Evolutionary conservation across 2,329 filamentous ascomycete species (phyloP), one percentile per base, ranked within the genome.

Genomic region (Thielaviopsis ethacetica): DNA sequence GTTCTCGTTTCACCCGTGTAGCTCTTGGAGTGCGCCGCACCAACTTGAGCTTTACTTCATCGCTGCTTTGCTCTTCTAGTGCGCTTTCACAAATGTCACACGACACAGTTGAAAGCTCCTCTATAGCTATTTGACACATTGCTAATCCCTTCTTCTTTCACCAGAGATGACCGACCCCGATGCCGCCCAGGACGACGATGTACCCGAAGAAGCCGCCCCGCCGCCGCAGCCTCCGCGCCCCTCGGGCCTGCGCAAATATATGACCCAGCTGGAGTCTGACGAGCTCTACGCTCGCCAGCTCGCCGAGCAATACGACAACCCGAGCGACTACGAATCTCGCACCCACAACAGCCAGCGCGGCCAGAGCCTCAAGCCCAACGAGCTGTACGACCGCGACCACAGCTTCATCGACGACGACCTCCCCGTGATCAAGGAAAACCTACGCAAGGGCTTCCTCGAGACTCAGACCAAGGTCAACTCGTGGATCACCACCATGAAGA

Each of bases 351-450:
- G 59, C 61, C 62, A 30, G 47, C 64, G 57, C 38, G 62, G 62
- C 47, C 76, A 75, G n/a, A 76, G 77, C 38, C 68, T 79, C 54
- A 76, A 76, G 63, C 76, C 77, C 57, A 78, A 80, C 65, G 77
- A 81, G 63, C 52, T 63, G 41, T 63, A 82, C 44, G 82, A 83
- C 15, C 81, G 80, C 54, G 89, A 95, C 66, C 86, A 86, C 67
- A 96, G 82, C 74, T 98, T 98, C 71, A 82, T 97, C 65, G 93
- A 98, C 66, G 93, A 98, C 66, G 93, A 98, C 65, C 80, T 98
- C 15, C 91, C 93, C 1, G 83, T 91, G 55, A 96, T 98, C 68
- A 85, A 84, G 64, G 89, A 95, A 68, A 96, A 94, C 67, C 80
- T 98, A 65, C 86, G 85, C 68, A 94, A 97, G 73, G 93, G 93